phyloP scores from a whole-genome alignment of 768 basidiomycete species.

The Scleroderma citrinum region DNA sequence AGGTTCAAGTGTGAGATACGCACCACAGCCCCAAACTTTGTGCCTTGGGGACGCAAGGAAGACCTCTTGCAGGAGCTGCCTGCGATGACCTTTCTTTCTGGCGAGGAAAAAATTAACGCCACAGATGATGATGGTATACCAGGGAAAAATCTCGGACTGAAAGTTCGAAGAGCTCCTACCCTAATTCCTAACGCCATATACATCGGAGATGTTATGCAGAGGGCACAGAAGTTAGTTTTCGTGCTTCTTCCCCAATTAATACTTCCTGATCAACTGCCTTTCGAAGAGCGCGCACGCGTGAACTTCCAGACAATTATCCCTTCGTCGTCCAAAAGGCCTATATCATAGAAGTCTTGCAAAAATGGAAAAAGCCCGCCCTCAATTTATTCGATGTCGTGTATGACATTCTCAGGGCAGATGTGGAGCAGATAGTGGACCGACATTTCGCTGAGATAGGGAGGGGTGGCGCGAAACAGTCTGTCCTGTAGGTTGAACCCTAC shows the following conservation, averaged over 20 bases:
- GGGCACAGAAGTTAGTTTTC: conserved; percentile 41
- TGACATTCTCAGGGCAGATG: conserved; percentile 31
- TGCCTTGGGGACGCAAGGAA: conserved; percentile 36
- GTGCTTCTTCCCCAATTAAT: too few relatives aligned
- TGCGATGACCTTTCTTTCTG: conserved; percentile 27
- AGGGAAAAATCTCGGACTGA: too few relatives aligned
- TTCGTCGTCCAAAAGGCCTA: conserved; percentile 52
- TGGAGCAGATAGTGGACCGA: conserved; percentile 36
- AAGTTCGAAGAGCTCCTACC: too few relatives aligned
- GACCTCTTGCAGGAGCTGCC: conserved; percentile 2
- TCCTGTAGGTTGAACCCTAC: conserved; percentile 41
- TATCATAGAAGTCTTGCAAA: conserved; percentile 37
- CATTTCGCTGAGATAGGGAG: conserved; percentile 52
- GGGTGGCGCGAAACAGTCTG: conserved; percentile 45
- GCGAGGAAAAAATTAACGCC: conserved; percentile 32
- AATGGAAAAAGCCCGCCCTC: conserved; percentile 47
- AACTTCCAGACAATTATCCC: conserved; percentile 62
- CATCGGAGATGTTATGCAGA: conserved; percentile 46
- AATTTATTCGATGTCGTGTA: conserved; percentile 39
- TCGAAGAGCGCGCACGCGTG: conserved; percentile 59
- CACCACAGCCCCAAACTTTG: conserved; percentile 51
- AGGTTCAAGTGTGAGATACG: conserved; percentile 44
- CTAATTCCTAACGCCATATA: conserved; percentile 33
- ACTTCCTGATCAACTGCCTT: fast-evolving
- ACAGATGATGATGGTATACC: neutral